These are phyloP conservation scores for Pisolithus orientalis DNA, from an alignment of 768 basidiomycete species.

Conservation along the genomic window DNA sequence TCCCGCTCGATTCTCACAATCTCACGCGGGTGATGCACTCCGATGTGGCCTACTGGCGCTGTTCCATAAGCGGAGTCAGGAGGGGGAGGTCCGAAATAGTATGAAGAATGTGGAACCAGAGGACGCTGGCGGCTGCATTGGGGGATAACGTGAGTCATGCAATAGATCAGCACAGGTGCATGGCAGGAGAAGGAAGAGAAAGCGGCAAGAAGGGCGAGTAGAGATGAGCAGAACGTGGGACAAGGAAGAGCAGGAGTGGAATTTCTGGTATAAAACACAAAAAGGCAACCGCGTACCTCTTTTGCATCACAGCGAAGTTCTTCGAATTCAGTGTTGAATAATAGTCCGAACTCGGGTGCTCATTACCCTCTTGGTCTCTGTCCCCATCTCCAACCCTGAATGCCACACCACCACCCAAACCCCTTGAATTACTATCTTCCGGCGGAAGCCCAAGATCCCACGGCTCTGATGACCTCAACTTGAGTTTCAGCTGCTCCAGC, in stretches of 20 bases:
- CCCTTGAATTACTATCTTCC: constrained; percentile 28
- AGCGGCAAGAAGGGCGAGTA: constrained; percentile 3
- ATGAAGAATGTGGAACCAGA: constrained; percentile 70
- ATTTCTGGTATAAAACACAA: not conserved
- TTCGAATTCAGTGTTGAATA: constrained; percentile 39
- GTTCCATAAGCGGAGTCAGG: constrained; percentile 77
- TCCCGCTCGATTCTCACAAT: constrained; percentile 89
- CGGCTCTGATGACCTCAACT: constrained; percentile 43
- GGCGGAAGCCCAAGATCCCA: constrained; percentile 61
- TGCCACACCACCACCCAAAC: not conserved
- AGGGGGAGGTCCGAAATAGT: constrained; percentile 78
- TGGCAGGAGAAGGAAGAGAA: too few species aligned
- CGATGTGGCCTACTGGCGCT: constrained; percentile 76
- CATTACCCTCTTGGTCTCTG: not conserved
- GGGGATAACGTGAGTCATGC: constrained; percentile 10
- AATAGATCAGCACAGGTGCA: too few species aligned
- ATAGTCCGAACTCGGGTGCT: constrained; percentile 24
- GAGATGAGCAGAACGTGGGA: not conserved
- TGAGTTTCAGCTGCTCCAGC: constrained; percentile 41
- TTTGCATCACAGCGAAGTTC: constrained; percentile 40
- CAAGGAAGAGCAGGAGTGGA: not conserved
- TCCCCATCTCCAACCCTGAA: not conserved
- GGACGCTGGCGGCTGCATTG: constrained; percentile 32
- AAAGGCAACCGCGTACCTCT: constrained; percentile 30
- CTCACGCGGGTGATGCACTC: constrained; percentile 86